Conservation (phyloP, 2,329 filamentous ascomycete genomes). For the Drechslera avenae region DNA sequence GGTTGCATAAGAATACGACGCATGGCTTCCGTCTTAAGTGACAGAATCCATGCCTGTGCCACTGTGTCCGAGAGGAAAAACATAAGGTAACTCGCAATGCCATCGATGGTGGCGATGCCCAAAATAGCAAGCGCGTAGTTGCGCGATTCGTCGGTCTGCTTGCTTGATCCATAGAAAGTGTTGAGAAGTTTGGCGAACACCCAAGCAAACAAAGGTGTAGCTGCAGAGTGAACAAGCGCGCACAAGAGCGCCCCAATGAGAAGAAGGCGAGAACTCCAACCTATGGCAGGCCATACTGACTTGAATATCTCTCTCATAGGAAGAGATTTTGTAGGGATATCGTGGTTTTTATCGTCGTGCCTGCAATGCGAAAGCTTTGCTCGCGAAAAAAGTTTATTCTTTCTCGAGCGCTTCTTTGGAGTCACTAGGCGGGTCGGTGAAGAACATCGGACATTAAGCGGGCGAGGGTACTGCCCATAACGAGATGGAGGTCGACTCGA, state of each 20-base stretch:
- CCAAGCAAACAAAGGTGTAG: constrained; percentile 76
- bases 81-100: constrained; percentile 66
- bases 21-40: constrained; percentile 70
- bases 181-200: constrained; percentile 73
- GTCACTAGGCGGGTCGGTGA: not conserved
- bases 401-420: not conserved
- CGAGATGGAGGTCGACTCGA: constrained; percentile 10
- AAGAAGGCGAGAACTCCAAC: constrained; percentile 55
- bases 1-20: constrained; percentile 75
- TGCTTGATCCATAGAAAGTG: constrained; percentile 66
- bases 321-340: constrained; percentile 17
- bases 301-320: constrained; percentile 62
- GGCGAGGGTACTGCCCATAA: constrained; percentile 7
- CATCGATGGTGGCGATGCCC: constrained; percentile 70
- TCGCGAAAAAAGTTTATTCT: constrained; percentile 3
- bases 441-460: constrained; percentile 1
- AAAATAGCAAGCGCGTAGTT: constrained; percentile 74
- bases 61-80: constrained; percentile 74
- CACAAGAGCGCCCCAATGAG: constrained; percentile 66
- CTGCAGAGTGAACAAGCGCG: constrained; percentile 67
- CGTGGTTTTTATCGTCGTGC: not conserved
- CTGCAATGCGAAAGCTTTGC: not conserved
- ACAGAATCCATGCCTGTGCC: constrained; percentile 78
- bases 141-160: constrained; percentile 58
- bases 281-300: constrained; percentile 73